A percentile compares a stretch with the other conserved stretches of the same genome.
Conservation (phyloP, 345 rosid genomes). For the Ceriops tagal region DNA sequence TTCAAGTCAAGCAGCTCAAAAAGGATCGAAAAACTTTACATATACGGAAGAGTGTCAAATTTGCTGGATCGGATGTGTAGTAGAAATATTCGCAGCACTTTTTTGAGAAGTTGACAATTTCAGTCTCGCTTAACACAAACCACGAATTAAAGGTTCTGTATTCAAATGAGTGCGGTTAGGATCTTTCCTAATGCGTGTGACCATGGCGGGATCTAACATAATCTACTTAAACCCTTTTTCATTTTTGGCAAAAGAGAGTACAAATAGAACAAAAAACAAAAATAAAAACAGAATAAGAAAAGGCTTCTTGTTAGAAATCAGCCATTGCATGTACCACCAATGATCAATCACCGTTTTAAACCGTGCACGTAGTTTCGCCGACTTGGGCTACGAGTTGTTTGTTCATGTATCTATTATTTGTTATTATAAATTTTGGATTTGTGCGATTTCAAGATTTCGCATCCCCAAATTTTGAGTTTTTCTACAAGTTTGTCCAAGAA, state of each 20-base stretch:
- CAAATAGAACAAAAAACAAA: no score
- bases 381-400: conserved; percentile 7
- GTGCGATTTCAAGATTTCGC: conserved; percentile 24
- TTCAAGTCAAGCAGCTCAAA: conserved; percentile 48
- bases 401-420: not conserved
- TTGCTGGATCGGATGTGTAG: no score
- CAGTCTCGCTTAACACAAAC: no score
- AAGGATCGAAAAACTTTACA: not conserved
- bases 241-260: no score
- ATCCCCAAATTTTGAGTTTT: conserved; percentile 31
- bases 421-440: not conserved
- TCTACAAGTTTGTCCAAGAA: conserved; percentile 34
- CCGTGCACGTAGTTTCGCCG: conserved; percentile 4
- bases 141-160: not conserved
- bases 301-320: conserved; percentile 13
- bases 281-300: no score
- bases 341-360: not conserved
- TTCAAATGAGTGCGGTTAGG: not conserved
- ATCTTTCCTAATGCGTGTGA: not conserved
- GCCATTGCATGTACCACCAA: conserved; percentile 8
- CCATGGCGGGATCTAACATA: no score
- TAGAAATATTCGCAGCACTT: no score
- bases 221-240: no score
- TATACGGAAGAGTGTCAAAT: no score
- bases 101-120: no score